phyloP scores from a whole-genome alignment of 139 green algal species.

The Picochlorum sp. region DNA sequence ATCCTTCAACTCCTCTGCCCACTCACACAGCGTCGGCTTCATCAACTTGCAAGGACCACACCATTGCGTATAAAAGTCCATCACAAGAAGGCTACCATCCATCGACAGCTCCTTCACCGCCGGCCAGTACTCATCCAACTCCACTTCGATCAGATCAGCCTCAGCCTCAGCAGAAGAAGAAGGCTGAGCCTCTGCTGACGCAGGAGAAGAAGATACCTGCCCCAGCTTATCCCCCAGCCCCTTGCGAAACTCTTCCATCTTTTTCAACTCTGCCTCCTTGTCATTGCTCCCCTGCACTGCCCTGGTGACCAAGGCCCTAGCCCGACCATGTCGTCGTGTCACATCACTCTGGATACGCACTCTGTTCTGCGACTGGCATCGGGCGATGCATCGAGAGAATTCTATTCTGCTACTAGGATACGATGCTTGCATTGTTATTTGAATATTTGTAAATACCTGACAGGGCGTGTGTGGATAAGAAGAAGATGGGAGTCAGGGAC shows the following conservation, averaged over 20 bases:
- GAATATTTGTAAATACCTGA: no score
- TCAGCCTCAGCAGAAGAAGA: slow-evolving; percentile 5
- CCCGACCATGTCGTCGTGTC: no score
- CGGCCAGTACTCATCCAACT: slow-evolving; percentile 19
- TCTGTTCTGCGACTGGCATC: no score
- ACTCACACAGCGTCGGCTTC: slow-evolving; percentile 54
- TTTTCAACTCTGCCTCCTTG: slow-evolving; percentile 27
- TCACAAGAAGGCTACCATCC: slow-evolving; percentile 43
- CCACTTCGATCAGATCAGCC: slow-evolving; percentile 19
- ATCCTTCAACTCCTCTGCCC: slow-evolving; percentile 30
- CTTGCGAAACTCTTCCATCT: slow-evolving; percentile 29
- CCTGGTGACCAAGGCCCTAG: no score
- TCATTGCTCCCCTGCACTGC: no score
- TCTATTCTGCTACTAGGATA: no score
- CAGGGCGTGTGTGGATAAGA: no score
- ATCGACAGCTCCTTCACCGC: slow-evolving; percentile 16
- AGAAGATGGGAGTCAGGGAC: no score
- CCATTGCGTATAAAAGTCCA: slow-evolving; percentile 68
- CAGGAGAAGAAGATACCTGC: slow-evolving; percentile 1
- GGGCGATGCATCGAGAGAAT: no score
- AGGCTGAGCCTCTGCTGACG: slow-evolving; percentile 3
- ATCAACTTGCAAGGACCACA: slow-evolving; percentile 75
- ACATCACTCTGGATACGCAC: no score
- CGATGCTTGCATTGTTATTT: no score
- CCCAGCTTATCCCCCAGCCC: slow-evolving; percentile 24